Conservation (phyloP, 2,329 filamentous ascomycete species). For the Cercospora zeina region DNA sequence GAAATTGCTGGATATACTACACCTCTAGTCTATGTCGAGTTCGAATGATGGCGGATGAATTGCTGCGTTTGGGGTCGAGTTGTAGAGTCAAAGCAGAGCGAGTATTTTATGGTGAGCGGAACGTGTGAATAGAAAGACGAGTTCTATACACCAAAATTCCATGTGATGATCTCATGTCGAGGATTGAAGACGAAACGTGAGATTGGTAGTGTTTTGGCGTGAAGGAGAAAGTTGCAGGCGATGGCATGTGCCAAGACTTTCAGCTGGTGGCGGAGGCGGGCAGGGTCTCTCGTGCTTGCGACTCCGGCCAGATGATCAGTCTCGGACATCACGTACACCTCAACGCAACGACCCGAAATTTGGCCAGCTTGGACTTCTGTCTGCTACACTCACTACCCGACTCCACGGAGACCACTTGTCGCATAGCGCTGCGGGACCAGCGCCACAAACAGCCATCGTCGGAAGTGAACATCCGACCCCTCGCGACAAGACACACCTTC, state of each 20-base stretch:
- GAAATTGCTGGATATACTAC: constrained; percentile 23
- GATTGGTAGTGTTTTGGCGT: background rate
- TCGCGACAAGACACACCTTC: background rate
- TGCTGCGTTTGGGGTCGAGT: background rate
- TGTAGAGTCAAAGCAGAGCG: background rate
- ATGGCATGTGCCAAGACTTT: constrained; percentile 5
- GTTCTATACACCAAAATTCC: background rate
- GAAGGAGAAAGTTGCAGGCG: background rate
- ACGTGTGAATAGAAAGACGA: background rate
- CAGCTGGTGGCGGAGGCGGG: background rate
- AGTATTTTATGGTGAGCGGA: no score
- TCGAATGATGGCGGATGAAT: constrained; percentile 12
- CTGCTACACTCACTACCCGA: background rate
- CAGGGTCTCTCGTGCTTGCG: constrained; percentile 9
- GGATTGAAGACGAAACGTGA: background rate
- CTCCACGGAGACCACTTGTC: background rate
- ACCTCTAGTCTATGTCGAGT: constrained; percentile 26
- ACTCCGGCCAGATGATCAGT: constrained; percentile 8
- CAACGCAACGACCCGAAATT: background rate
- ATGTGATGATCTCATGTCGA: background rate
- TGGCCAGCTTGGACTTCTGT: background rate
- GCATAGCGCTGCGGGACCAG: constrained; percentile 4
- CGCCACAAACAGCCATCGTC: background rate
- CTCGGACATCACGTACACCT: constrained; percentile 2
- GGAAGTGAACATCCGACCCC: constrained; percentile 2